phyloP scores from a whole-genome alignment of 306 rosid species.

The Psophocarpus tetragonolobus region DNA sequence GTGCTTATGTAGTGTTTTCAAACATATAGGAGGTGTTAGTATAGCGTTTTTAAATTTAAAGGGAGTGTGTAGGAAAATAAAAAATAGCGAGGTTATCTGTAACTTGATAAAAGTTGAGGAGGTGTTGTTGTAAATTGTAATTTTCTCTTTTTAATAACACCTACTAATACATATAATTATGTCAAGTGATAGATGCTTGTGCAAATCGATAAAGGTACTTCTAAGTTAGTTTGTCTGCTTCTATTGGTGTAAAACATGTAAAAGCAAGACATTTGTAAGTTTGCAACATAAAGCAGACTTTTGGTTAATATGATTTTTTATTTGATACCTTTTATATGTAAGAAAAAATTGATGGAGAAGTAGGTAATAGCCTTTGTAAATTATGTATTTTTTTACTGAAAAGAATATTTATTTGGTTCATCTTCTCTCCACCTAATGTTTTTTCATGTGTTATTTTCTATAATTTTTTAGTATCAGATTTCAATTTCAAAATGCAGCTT shows the following conservation, averaged over 20 bases:
- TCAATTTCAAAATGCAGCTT: background rate
- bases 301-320: constrained; percentile 11
- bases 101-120: too few species aligned
- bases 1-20: too few species aligned
- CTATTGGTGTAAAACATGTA: background rate
- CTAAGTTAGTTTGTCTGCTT: background rate
- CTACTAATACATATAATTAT: background rate
- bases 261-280: background rate
- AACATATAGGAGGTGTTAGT: too few species aligned
- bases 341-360: background rate
- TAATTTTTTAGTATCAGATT: background rate
- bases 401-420: background rate
- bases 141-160: too few species aligned
- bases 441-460: background rate
- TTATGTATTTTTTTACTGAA: background rate
- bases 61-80: too few species aligned
- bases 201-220: background rate
- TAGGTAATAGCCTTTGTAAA: background rate
- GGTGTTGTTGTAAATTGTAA: too few species aligned
- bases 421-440: background rate
- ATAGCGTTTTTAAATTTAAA: too few species aligned
- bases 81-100: too few species aligned
- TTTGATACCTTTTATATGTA: background rate
- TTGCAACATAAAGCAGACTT: background rate
- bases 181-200: background rate